phyloP scores from a whole-genome alignment of 352 stramenopile genomes.

The Achlya hypogyna region DNA sequence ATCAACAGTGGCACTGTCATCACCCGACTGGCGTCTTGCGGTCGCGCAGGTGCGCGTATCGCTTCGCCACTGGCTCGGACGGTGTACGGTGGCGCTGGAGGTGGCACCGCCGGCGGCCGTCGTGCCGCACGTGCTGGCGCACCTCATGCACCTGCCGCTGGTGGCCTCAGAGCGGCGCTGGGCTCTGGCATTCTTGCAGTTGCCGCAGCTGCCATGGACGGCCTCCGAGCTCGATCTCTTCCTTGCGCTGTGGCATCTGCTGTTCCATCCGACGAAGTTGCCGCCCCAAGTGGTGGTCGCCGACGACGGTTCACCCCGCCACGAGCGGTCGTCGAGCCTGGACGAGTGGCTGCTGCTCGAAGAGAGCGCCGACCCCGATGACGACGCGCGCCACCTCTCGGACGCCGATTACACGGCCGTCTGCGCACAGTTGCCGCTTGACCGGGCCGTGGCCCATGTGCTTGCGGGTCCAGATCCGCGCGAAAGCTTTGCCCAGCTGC shows the following conservation, averaged over 20 bases:
- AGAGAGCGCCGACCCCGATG: not conserved
- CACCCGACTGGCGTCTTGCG: slow-evolving; percentile 72
- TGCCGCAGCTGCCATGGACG: slow-evolving; percentile 62
- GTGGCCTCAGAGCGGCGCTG: slow-evolving; percentile 72
- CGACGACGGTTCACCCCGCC: not conserved
- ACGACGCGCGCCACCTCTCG: slow-evolving; percentile 45
- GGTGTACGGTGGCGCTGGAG: slow-evolving; percentile 52
- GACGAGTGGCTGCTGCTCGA: slow-evolving; percentile 75
- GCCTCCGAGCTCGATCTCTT: slow-evolving; percentile 80
- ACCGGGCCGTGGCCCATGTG: not conserved
- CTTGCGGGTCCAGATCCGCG: not conserved
- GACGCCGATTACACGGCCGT: slow-evolving; percentile 80
- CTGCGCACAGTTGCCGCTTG: slow-evolving; percentile 67
- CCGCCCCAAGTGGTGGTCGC: slow-evolving; percentile 21
- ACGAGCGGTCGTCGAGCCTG: not conserved
- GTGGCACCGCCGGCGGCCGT: slow-evolving; percentile 54
- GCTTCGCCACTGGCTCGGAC: slow-evolving; percentile 74
- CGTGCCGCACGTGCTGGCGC: slow-evolving; percentile 78
- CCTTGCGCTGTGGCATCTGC: slow-evolving; percentile 74
- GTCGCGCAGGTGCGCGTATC: slow-evolving; percentile 63
- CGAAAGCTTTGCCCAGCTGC: not conserved
- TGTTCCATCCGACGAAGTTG: slow-evolving; percentile 81
- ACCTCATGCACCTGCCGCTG: slow-evolving; percentile 74
- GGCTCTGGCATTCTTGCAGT: slow-evolving; percentile 74
- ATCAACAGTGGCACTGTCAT: slow-evolving; percentile 65